Evolutionary conservation across 495 filamentous ascomycete species (phyloP).

Genomic region (Talaromyces adpressus): DNA sequence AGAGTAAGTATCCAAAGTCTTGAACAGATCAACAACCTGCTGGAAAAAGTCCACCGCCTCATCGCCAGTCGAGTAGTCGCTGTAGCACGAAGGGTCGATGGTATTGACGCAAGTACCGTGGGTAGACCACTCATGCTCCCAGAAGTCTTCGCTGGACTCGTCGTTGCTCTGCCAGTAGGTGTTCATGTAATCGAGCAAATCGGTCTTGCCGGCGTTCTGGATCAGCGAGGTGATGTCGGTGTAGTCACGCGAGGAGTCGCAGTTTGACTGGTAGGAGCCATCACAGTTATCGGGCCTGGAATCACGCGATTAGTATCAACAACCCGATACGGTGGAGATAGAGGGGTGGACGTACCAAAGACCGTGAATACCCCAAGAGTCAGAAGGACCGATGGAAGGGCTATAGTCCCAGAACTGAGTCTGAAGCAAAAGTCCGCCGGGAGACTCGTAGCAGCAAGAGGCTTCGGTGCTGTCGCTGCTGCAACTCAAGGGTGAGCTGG

Average conservation of each 20-base stretch:
- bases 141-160: conserved; percentile 61
- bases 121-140: conserved; percentile 86
- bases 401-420: conserved; percentile 86
- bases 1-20: conserved; percentile 52
- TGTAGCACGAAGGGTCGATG: conserved; percentile 53
- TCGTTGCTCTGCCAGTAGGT: conserved; percentile 67
- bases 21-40: conserved; percentile 53
- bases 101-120: conserved; percentile 75
- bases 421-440: conserved; percentile 69
- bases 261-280: conserved; percentile 69
- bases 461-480: conserved; percentile 1
- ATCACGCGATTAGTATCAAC: not conserved
- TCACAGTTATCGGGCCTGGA: conserved; percentile 77
- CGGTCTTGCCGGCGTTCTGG: conserved; percentile 49
- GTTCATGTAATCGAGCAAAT: conserved; percentile 66
- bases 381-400: conserved; percentile 60
- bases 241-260: conserved; percentile 60
- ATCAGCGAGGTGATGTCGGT: conserved; percentile 65
- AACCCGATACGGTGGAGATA: not conserved
- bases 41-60: conserved; percentile 61
- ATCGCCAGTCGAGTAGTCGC: conserved; percentile 39
- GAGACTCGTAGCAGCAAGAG: conserved; percentile 75
- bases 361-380: conserved; percentile 87
- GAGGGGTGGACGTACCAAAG: conserved; percentile 48
- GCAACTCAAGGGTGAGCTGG: conserved; percentile 1